These are phyloP conservation scores for Kurtzmaniella natalensis DNA, from an alignment of 1,139 yeast genomes.

Conservation along the genomic window DNA sequence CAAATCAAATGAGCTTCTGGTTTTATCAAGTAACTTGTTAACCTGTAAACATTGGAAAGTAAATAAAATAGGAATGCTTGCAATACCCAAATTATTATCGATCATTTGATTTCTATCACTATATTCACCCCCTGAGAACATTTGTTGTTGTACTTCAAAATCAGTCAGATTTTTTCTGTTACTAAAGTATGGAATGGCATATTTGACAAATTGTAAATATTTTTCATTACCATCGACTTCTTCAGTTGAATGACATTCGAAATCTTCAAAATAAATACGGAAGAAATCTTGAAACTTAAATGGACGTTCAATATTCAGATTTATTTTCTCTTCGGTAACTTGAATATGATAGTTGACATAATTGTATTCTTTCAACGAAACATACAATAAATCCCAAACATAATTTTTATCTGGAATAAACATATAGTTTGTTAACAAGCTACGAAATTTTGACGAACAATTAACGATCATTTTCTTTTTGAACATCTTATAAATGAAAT, in stretches of 20 bases:
- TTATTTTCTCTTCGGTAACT: constrained; percentile 13
- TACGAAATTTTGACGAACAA: constrained; percentile 43
- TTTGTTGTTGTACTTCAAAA: neutral
- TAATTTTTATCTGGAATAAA: constrained; percentile 32
- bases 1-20: constrained; percentile 14
- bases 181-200: constrained; percentile 19
- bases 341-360: constrained; percentile 10
- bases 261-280: constrained; percentile 5
- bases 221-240: constrained; percentile 5
- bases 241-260: neutral
- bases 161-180: constrained; percentile 7
- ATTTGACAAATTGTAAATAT: constrained; percentile 7
- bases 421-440: constrained; percentile 37
- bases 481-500: constrained; percentile 29
- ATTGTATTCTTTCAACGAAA: constrained; percentile 39
- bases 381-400: constrained; percentile 38
- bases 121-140: neutral
- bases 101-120: constrained; percentile 17
- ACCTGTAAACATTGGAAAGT: constrained; percentile 24
- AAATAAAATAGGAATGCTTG: constrained; percentile 43
- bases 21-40: constrained; percentile 13
- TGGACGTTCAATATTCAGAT: constrained; percentile 4
- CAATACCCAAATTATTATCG: constrained; percentile 40
- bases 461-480: constrained; percentile 41
- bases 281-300: constrained; percentile 8